Percentiles rank a stretch among this genome's conserved stretches.
Evolutionary conservation across 2,329 filamentous ascomycete species (phyloP).

Genomic region (Sarocladium kiliense): DNA sequence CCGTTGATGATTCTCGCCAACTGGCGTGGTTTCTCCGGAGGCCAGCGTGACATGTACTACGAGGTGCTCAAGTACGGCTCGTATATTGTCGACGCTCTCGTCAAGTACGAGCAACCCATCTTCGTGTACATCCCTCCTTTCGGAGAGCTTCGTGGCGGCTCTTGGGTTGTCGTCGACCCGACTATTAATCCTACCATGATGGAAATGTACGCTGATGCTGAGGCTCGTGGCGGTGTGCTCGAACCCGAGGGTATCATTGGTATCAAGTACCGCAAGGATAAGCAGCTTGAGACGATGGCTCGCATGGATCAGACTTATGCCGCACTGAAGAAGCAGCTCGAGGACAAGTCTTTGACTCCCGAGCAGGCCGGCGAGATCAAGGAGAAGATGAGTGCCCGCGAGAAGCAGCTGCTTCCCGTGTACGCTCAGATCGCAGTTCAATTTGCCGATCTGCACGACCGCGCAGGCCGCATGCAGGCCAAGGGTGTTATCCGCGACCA

Average conservation of each 20-base stretch:
- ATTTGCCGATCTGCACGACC: slow-evolving; percentile 96
- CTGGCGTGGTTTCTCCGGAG: slow-evolving; percentile 99
- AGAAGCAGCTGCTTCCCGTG: slow-evolving; percentile 84
- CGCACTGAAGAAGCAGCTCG: slow-evolving; percentile 73
- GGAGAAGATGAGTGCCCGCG: slow-evolving; percentile 75
- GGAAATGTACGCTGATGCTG: slow-evolving; percentile 99
- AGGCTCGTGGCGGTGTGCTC: slow-evolving; percentile 91
- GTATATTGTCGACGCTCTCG: slow-evolving; percentile 96
- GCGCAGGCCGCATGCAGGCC: slow-evolving; percentile 94
- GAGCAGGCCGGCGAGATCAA: slow-evolving; percentile 78
- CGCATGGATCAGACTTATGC: slow-evolving; percentile 83
- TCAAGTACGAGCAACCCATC: slow-evolving; percentile 97
- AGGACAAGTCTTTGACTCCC: slow-evolving; percentile 55
- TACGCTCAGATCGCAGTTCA: slow-evolving; percentile 95
- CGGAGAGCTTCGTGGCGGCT: slow-evolving; percentile 95
- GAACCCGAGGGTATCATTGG: slow-evolving; percentile 97
- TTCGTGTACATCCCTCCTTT: slow-evolving; percentile 98
- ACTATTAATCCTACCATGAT: slow-evolving; percentile 95
- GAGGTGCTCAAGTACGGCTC: slow-evolving; percentile 99
- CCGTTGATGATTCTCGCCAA: slow-evolving; percentile 99
- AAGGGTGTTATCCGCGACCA: slow-evolving; percentile 87
- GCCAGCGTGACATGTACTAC: slow-evolving; percentile 99
- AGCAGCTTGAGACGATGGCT: slow-evolving; percentile 96
- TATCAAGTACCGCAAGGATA: slow-evolving; percentile 98
- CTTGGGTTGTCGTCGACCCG: slow-evolving; percentile 98